Base-by-base conservation (phyloP, 352 stramenopile genomes). In the Globisporangium paddicum region DNA sequence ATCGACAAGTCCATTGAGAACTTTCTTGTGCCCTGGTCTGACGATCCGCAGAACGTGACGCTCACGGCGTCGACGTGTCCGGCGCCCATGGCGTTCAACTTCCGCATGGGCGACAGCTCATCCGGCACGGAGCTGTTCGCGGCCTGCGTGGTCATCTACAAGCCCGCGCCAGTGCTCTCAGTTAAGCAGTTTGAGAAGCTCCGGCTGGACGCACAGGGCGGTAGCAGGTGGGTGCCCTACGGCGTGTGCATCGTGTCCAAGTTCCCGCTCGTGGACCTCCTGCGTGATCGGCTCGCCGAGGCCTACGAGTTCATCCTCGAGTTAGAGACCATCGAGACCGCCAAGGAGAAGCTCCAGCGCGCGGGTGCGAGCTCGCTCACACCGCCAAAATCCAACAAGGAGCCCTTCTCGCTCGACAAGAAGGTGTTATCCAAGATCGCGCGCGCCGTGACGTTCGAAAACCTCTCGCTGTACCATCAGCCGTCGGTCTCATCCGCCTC, bases 221-320 rank as follows among this genome's bases (percentile, higher is more conserved):
- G 67, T 10, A 72, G 77, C 47, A 67, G 82, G 28, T 93, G 84
- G 84, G 75, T 91, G 0, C 84, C 84, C 21, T 93, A 91, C 40
- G 86, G 86, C 38, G 77, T 95, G 10, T 93, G 82, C 37, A 72
- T 93, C 32, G 51, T 89, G 47, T 95, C 86, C n/a, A 90, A 89
- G 56, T 93, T 90, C 52, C 79, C 86, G 13, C 72, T 95, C 23
- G 73, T 93, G 6, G 80, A 90, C 64, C 59, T 91, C 18, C 66
- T 95, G n/a, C 86, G 86, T 32, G 81, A 90, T 44, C 79, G 86
- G 4, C 65, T 95, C 4, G 76, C 81, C 0, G 86, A 95, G 70
- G 82, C 82, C 6, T 95, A 92, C 55, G 82, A 95, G 50, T 85
- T 85, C 55, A 82, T 93, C 54, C 66, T 93, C 19, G 82, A 91